These are phyloP conservation scores for Cystofilobasidium capitatum DNA, from an alignment of 768 basidiomycete genomes.

Conservation along the genomic window DNA sequence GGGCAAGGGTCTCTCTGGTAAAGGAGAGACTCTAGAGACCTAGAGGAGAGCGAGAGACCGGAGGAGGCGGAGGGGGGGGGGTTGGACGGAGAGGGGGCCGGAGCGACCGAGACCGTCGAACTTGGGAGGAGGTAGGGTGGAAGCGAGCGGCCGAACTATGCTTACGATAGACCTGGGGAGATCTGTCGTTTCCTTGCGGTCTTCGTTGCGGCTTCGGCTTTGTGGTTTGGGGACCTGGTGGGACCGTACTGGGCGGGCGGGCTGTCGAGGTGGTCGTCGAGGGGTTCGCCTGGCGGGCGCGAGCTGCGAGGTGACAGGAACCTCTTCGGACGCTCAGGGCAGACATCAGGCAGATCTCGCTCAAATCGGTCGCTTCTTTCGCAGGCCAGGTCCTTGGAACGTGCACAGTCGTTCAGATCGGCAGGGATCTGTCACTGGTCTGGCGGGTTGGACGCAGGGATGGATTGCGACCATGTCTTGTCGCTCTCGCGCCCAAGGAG, in stretches of 20 bases:
- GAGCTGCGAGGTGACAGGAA: too few relatives aligned
- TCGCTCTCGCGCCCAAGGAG: too few relatives aligned
- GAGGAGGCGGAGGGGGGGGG: background rate
- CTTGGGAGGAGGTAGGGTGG: background rate
- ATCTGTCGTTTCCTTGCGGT: constrained; percentile 4
- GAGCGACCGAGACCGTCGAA: background rate
- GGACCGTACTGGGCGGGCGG: background rate
- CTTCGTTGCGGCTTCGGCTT: background rate
- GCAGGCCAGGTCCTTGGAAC: too few relatives aligned
- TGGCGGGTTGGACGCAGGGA: too few relatives aligned
- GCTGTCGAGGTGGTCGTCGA: background rate
- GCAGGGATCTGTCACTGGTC: too few relatives aligned
- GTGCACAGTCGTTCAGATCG: too few relatives aligned
- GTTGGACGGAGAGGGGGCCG: background rate
- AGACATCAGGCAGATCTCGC: too few relatives aligned
- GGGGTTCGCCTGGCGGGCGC: too few relatives aligned
- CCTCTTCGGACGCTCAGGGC: too few relatives aligned
- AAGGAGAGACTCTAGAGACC: background rate
- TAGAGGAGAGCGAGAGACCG: background rate
- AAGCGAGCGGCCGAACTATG: constrained; percentile 1
- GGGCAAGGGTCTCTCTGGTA: background rate
- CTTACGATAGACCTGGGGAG: background rate
- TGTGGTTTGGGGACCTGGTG: too few relatives aligned
- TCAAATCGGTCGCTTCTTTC: too few relatives aligned
- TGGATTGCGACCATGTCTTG: too few relatives aligned